phyloP scores from a whole-genome alignment of 345 rosid species.

The Turnera subulata region DNA sequence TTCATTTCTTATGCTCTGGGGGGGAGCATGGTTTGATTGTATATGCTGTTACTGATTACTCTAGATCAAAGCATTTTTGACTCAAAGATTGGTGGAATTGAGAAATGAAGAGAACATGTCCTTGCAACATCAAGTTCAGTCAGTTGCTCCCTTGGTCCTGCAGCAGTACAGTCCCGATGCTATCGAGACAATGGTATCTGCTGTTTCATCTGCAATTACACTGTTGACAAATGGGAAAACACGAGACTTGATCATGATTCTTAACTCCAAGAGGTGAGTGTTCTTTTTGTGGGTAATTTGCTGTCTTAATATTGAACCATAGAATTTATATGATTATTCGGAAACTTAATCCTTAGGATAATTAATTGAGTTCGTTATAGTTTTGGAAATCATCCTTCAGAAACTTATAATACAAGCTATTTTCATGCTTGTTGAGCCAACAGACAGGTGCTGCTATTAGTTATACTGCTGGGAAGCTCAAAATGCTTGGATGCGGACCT shows the following conservation, averaged over 20 bases:
- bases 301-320: background rate
- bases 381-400: too few species aligned
- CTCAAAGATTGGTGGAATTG: conserved; percentile 70
- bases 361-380: too few species aligned
- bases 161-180: conserved; percentile 83
- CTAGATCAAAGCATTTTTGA: conserved; percentile 83
- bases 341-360: background rate
- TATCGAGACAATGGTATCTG: conserved; percentile 63
- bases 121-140: conserved; percentile 87
- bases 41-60: conserved; percentile 13
- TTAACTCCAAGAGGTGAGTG: conserved; percentile 82
- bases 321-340: background rate
- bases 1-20: too few species aligned
- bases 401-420: too few species aligned
- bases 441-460: too few species aligned
- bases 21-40: too few species aligned
- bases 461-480: too few species aligned
- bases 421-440: too few species aligned
- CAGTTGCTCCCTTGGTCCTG: conserved; percentile 82
- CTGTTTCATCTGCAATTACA: conserved; percentile 58
- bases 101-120: conserved; percentile 73
- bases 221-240: conserved; percentile 81
- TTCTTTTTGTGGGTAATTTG: background rate
- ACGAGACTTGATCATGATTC: conserved; percentile 81
- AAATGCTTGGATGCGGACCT: too few species aligned